Conservation (phyloP, 495 filamentous ascomycete species). For the Pseudoneurospora amorphoporcata region DNA sequence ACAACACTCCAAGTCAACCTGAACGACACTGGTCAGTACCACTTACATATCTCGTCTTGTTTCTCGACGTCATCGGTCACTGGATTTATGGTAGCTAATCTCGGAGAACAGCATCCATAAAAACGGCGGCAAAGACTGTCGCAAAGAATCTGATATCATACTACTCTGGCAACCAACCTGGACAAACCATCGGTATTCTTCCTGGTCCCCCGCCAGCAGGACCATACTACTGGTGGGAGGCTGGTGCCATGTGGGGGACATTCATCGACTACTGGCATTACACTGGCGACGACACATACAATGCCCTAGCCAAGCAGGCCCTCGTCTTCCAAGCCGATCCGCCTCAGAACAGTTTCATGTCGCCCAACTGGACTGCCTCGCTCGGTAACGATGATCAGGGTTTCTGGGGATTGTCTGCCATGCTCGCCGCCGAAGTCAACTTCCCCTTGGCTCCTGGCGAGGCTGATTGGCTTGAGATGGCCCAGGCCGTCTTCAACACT, state of each 20-base stretch:
- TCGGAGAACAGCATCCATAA: constrained; percentile 14
- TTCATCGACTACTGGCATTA: constrained; percentile 60
- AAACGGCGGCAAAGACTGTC: constrained; percentile 16
- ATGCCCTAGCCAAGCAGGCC: constrained; percentile 41
- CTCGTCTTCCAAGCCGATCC: constrained; percentile 49
- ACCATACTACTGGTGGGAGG: constrained; percentile 62
- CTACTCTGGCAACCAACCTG: constrained; percentile 55
- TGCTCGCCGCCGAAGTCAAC: constrained; percentile 55
- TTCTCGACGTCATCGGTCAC: neutral
- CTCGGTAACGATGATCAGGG: constrained; percentile 62
- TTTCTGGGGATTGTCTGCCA: constrained; percentile 59
- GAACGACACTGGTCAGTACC: constrained; percentile 4
- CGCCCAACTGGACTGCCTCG: constrained; percentile 48
- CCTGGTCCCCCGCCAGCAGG: constrained; percentile 24
- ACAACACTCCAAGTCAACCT: constrained; percentile 10
- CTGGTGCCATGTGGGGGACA: constrained; percentile 59
- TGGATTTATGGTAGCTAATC: neutral
- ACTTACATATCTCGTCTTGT: neutral
- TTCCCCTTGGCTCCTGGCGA: constrained; percentile 50
- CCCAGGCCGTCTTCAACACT: constrained; percentile 73
- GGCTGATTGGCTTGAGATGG: constrained; percentile 68
- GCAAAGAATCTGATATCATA: constrained; percentile 47
- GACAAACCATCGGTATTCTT: constrained; percentile 36
- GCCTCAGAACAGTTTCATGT: constrained; percentile 48
- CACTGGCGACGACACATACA: constrained; percentile 53